Conservation (phyloP, 371 early-diverging fungal species). For the Syncephalis fuscata region DNA sequence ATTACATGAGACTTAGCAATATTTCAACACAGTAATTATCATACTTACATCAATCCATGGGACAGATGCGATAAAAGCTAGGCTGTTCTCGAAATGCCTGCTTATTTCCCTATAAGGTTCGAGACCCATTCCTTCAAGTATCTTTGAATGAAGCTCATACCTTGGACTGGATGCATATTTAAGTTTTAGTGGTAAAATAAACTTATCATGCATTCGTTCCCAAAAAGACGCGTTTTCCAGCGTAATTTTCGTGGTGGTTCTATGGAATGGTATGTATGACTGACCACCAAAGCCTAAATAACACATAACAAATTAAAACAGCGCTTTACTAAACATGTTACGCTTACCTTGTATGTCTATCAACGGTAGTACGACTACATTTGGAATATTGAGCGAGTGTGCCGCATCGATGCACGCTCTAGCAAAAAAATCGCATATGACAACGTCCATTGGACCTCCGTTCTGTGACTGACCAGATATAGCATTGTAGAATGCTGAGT, state of each 20-base stretch:
- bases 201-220: conserved; percentile 1
- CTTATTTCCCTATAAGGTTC: neutral
- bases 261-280: neutral
- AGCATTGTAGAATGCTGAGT: neutral
- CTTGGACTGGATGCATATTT: neutral
- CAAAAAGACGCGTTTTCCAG: neutral
- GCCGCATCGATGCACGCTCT: conserved; percentile 3
- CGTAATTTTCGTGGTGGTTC: neutral
- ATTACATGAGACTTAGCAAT: too few species aligned
- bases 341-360: too few species aligned
- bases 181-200: neutral
- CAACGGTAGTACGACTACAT: neutral
- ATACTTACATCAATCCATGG: conserved; percentile 1
- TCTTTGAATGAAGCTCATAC: neutral
- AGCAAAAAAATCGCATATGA: conserved; percentile 5
- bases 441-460: neutral
- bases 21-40: too few species aligned
- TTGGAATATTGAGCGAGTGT: neutral
- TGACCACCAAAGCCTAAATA: neutral
- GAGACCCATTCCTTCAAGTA: neutral
- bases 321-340: too few species aligned
- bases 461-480: conserved; percentile 1
- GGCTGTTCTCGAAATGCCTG: neutral
- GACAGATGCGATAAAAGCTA: neutral
- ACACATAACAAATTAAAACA: too few species aligned